Conservation (phyloP, 2,329 filamentous ascomycete species). For the Onygena corvina region DNA sequence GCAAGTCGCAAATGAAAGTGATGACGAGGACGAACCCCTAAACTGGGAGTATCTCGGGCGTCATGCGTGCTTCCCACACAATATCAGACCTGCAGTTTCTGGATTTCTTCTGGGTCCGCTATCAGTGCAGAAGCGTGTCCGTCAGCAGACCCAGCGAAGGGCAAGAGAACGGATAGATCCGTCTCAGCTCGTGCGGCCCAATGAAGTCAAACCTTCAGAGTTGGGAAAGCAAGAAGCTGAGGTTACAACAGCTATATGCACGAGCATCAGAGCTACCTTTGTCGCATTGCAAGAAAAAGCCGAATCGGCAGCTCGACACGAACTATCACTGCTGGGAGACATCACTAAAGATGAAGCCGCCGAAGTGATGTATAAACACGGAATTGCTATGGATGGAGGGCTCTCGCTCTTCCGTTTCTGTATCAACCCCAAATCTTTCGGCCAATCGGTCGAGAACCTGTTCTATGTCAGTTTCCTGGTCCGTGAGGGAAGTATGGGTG, state of each 20-base stretch:
- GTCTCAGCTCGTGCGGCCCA: constrained; percentile 57
- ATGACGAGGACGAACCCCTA: constrained; percentile 53
- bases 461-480: constrained; percentile 95
- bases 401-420: constrained; percentile 76
- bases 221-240: constrained; percentile 64
- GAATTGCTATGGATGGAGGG: constrained; percentile 56
- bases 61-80: constrained; percentile 60
- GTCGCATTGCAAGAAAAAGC: constrained; percentile 31
- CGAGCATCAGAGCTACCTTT: constrained; percentile 57
- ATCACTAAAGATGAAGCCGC: constrained; percentile 17
- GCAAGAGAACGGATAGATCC: constrained; percentile 58
- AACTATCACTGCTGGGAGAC: constrained; percentile 25
- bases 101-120: constrained; percentile 81
- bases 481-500: constrained; percentile 64
- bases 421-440: constrained; percentile 79
- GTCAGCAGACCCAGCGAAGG: constrained; percentile 57
- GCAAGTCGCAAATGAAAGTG: constrained; percentile 47
- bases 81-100: constrained; percentile 61
- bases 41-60: constrained; percentile 79
- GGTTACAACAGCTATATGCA: constrained; percentile 66
- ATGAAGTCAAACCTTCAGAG: constrained; percentile 63
- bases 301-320: constrained; percentile 38
- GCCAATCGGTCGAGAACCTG: constrained; percentile 89
- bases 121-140: constrained; percentile 72
- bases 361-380: constrained; percentile 40